Evolutionary conservation across 495 filamentous ascomycete species (phyloP).

Genomic region (Penicillium bovifimosum): DNA sequence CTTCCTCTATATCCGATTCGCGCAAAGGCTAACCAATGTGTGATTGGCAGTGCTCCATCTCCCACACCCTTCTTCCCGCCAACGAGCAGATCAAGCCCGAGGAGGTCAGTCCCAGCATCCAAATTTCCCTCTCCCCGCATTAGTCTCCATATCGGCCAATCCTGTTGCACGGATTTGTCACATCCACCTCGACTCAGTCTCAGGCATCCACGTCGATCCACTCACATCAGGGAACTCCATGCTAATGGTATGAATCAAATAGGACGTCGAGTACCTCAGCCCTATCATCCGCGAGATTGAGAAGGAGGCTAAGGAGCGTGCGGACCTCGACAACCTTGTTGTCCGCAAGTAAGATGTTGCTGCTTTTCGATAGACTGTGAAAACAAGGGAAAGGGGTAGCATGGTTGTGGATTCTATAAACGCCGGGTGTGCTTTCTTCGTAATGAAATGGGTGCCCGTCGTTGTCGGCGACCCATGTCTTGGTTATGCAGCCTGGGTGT

Average conservation of each 20-base stretch:
- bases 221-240: background rate
- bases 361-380: conserved; percentile 16
- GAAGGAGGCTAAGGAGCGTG: conserved; percentile 73
- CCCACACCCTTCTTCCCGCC: conserved; percentile 82
- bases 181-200: conserved; percentile 11
- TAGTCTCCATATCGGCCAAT: conserved; percentile 36
- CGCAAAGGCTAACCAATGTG: conserved; percentile 22
- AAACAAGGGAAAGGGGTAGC: conserved; percentile 18
- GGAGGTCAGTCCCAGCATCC: conserved; percentile 48
- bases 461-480: conserved; percentile 13
- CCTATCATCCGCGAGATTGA: conserved; percentile 80
- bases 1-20: background rate
- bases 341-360: conserved; percentile 46
- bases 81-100: conserved; percentile 72
- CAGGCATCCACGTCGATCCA: conserved; percentile 1
- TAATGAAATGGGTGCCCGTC: conserved; percentile 17
- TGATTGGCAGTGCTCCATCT: conserved; percentile 59
- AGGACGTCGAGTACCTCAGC: conserved; percentile 75
- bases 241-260: conserved; percentile 19
- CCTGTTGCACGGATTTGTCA: conserved; percentile 43
- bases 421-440: conserved; percentile 20
- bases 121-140: conserved; percentile 19
- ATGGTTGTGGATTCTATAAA: conserved; percentile 29
- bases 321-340: conserved; percentile 75
- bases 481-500: conserved; percentile 31